These are phyloP conservation scores for Cutaneotrichosporon daszewskae DNA, from an alignment of 1,284 basidiomycete genomes.

Conservation along the genomic window DNA sequence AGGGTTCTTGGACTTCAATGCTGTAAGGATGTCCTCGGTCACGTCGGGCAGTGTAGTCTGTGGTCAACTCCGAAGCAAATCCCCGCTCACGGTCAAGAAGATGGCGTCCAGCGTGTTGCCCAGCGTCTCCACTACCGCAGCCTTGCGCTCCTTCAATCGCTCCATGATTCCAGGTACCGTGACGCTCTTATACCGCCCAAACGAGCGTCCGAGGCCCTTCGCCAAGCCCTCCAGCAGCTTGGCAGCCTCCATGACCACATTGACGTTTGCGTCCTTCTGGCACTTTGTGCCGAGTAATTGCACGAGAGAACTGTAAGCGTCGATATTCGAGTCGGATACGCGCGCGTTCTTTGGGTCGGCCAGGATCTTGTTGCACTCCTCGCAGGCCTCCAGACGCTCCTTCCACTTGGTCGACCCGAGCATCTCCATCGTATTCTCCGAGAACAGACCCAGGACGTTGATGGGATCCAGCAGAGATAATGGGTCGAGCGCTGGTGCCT, in stretches of 20 bases:
- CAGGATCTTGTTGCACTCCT: constrained; percentile 71
- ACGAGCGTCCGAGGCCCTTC: constrained; percentile 68
- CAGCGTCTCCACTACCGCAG: constrained; percentile 81
- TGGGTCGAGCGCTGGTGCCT: constrained; percentile 60
- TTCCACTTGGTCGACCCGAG: constrained; percentile 96
- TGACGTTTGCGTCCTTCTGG: constrained; percentile 87
- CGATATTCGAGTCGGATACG: constrained; percentile 66
- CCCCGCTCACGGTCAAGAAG: constrained; percentile 65
- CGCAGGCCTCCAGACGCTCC: constrained; percentile 87
- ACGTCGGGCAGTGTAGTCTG: constrained; percentile 78
- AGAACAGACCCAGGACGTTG: constrained; percentile 68
- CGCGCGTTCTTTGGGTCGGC: constrained; percentile 60
- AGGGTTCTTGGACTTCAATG: constrained; percentile 86
- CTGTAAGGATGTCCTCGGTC: constrained; percentile 72
- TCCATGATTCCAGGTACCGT: constrained; percentile 79
- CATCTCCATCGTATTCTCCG: constrained; percentile 64
- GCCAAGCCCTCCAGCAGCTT: constrained; percentile 81
- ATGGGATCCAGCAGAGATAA: constrained; percentile 77
- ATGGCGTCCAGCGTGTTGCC: constrained; percentile 83
- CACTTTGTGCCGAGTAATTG: constrained; percentile 72
- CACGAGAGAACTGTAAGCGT: constrained; percentile 35
- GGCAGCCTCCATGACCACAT: constrained; percentile 86
- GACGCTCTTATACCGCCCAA: constrained; percentile 68
- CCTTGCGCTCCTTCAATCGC: constrained; percentile 90
- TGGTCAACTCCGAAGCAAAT: constrained; percentile 5